Conservation (phyloP, 805 yeast genomes). For the Candida xiaguanensis region DNA sequence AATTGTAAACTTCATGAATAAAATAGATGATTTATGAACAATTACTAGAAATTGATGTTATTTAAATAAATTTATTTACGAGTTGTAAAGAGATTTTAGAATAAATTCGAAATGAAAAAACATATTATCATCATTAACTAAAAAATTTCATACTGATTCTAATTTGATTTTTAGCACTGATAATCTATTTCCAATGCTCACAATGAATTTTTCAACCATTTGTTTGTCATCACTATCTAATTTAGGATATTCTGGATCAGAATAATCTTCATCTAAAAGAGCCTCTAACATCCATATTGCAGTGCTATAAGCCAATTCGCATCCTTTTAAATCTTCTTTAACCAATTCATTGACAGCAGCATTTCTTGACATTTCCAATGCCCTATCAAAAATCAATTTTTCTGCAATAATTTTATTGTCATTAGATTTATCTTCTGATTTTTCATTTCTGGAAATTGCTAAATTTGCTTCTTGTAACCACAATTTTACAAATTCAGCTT, state of each 20-base stretch:
- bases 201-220: conserved; percentile 77
- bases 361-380: conserved; percentile 84
- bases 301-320: conserved; percentile 87
- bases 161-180: conserved; percentile 62
- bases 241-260: conserved; percentile 24
- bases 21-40: too few species aligned
- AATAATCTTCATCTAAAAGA: conserved; percentile 48
- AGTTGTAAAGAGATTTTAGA: too few species aligned
- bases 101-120: too few species aligned
- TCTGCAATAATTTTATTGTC: conserved; percentile 57
- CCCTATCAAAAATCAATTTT: conserved; percentile 85
- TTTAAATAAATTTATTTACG: too few species aligned
- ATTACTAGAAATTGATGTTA: too few species aligned
- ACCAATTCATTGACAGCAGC: conserved; percentile 87
- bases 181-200: conserved; percentile 77
- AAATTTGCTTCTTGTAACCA: conserved; percentile 51
- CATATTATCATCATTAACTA: too few species aligned
- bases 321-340: conserved; percentile 67
- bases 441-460: conserved; percentile 20
- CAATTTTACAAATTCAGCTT: conserved; percentile 74
- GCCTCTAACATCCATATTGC: conserved; percentile 96
- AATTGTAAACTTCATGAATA: too few species aligned
- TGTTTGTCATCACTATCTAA: conserved; percentile 70
- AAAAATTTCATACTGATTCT: background rate
- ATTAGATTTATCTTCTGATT: background rate